These are phyloP conservation scores for Achaetomium macrosporum DNA, from an alignment of 2,329 filamentous ascomycete genomes.

Conservation along the genomic window DNA sequence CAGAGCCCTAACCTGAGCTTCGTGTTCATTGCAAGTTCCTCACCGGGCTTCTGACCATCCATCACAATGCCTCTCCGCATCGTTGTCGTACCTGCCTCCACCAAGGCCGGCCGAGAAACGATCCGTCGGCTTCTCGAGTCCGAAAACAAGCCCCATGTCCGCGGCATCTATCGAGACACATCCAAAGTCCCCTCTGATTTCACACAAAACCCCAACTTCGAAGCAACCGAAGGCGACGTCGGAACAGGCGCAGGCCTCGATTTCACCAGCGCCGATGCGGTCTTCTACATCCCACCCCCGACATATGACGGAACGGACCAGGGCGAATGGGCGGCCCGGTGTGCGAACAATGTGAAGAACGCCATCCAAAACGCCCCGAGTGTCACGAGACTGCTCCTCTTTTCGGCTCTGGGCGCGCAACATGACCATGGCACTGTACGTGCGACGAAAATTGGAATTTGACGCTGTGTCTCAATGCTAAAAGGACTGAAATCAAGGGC, in stretches of 20 bases:
- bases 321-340: conserved; percentile 1
- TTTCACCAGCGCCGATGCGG: background rate
- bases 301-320: conserved; percentile 2
- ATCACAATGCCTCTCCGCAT: background rate
- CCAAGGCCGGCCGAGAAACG: conserved; percentile 4
- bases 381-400: background rate
- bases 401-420: background rate
- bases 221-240: background rate
- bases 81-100: conserved; percentile 1
- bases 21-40: background rate
- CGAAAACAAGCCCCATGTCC: background rate
- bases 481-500: background rate
- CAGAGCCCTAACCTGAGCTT: background rate
- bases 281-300: conserved; percentile 6
- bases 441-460: background rate
- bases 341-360: background rate
- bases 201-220: background rate
- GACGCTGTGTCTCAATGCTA: background rate
- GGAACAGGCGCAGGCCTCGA: background rate
- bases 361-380: background rate
- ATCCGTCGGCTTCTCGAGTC: background rate
- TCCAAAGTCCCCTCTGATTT: background rate
- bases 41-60: background rate
- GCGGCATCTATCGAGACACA: conserved; percentile 3
- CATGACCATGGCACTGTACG: conserved; percentile 1